phyloP scores from a whole-genome alignment of 148 eudicot species.

The Vaccinium myrtillus region DNA sequence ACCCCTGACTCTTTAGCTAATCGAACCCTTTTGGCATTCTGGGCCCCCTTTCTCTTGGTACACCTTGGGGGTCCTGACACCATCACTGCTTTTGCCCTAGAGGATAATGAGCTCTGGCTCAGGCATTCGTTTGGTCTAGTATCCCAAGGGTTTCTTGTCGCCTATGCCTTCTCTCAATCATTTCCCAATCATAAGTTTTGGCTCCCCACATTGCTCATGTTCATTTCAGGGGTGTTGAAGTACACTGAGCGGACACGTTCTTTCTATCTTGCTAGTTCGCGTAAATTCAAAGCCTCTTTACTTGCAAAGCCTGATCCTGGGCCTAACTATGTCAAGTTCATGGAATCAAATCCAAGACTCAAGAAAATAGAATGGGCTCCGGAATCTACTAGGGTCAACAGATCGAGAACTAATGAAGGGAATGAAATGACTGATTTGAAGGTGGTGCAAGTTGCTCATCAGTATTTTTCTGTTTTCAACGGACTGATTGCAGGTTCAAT shows the following conservation, averaged over 20 bases:
- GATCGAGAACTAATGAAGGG: slow-evolving; percentile 12
- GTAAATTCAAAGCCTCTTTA: slow-evolving; percentile 27
- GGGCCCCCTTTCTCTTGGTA: slow-evolving; percentile 38
- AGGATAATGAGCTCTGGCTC: slow-evolving; percentile 52
- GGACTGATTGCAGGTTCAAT: slow-evolving; percentile 47
- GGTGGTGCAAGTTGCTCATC: slow-evolving; percentile 32
- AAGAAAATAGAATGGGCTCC: slow-evolving; percentile 21
- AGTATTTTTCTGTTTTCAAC: slow-evolving; percentile 27
- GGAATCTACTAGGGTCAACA: slow-evolving; percentile 6
- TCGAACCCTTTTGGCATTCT: slow-evolving; percentile 26
- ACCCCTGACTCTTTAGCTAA: neutral
- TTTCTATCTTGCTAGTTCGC: no score
- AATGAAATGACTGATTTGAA: slow-evolving; percentile 19
- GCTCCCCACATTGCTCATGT: slow-evolving; percentile 30
- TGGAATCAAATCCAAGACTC: slow-evolving; percentile 30
- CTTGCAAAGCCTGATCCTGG: slow-evolving; percentile 40
- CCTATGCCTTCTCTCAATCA: slow-evolving; percentile 28
- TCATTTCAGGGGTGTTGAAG: neutral
- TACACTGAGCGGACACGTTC: no score
- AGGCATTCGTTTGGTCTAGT: slow-evolving; percentile 30
- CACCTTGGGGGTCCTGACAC: slow-evolving; percentile 49
- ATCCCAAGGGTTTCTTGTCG: slow-evolving; percentile 26
- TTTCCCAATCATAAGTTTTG: slow-evolving; percentile 20
- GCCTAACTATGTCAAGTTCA: slow-evolving; percentile 44
- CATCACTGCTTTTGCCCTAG: slow-evolving; percentile 32